Base-by-base conservation (phyloP, 306 rosid species). In the Medicago ruthenica region DNA sequence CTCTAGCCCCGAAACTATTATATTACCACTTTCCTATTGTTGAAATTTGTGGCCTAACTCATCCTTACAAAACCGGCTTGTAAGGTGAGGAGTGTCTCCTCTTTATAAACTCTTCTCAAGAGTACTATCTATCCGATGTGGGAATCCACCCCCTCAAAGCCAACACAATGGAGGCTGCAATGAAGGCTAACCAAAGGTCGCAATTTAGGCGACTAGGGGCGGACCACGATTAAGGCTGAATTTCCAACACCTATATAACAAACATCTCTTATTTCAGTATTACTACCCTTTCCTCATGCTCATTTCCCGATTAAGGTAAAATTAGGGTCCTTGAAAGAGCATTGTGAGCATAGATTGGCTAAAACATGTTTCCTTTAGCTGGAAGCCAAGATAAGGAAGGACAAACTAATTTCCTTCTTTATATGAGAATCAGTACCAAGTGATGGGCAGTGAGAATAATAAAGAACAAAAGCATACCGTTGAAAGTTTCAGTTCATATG, bases 401-500 rank as follows among this genome's bases (percentile, higher is more conserved):
- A 21, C 66, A 59, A 40, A 55, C 8, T 24, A 63, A 55, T 45
- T 58, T 67, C 37, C 39, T 45, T 15, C 40, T 13, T 24, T 15
- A 45, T 15, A 67, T 7, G 36, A 48, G 67, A 13, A 63, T 34
- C 72, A 61, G 17, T 62, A 62, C 31, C 41, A 42, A 21, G 59
- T 37, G 73, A 72, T 57, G 5, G 13, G 34, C 40, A 74, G 37
- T 50, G 36, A 54, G 48, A 77, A 79, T 42, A 66, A 58, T 55
- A 67, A 54, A 45, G 62, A 74, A 78, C 18, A 67, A 70, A 51
- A 60, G 45, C 86, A 79, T 86, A 94, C 98, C 81, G 96, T 92
- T 16, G 98, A 94, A 83, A 94, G 87, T 85, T 94, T 94, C 73
- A 94, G 86, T 45, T 94, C 98, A 73, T 92, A 94, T 55, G 96